These are phyloP conservation scores for Ascocoryne sarcoides DNA, from an alignment of 2,329 filamentous ascomycete species.

Conservation along the genomic window DNA sequence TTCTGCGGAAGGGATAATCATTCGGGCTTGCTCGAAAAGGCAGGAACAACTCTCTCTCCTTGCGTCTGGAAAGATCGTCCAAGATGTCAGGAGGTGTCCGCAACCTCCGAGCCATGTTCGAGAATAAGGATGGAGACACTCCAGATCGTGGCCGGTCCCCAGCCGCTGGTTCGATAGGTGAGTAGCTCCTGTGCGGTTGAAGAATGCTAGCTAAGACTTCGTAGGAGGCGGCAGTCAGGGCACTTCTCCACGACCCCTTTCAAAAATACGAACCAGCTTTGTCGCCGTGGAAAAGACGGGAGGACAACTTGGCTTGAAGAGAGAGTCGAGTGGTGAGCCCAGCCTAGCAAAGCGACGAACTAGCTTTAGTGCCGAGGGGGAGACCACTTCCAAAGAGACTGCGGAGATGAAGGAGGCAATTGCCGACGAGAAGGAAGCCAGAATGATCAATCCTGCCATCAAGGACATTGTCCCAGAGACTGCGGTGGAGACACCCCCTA, in stretches of 20 bases:
- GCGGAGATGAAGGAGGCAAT: conserved; percentile 20
- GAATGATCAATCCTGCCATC: conserved; percentile 20
- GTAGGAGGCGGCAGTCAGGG: conserved; percentile 18
- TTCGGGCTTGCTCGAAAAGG: conserved; percentile 1
- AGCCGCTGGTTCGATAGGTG: conserved; percentile 30
- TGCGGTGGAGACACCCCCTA: conserved; percentile 19
- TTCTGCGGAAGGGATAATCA: not conserved
- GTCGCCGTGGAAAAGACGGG: conserved; percentile 54
- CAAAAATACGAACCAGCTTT: conserved; percentile 68
- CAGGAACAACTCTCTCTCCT: not conserved
- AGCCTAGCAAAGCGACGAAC: conserved; percentile 21
- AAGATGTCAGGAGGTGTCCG: conserved; percentile 30
- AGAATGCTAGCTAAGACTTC: conserved; percentile 12
- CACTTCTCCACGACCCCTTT: conserved; percentile 55
- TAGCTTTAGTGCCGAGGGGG: conserved; percentile 25
- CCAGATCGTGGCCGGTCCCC: conserved; percentile 61
- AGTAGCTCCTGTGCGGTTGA: conserved; percentile 30
- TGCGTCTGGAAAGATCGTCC: not conserved
- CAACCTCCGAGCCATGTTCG: conserved; percentile 74
- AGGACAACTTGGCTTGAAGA: conserved; percentile 34
- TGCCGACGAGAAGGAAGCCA: conserved; percentile 18
- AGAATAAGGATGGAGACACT: conserved; percentile 52
- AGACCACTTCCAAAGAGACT: conserved; percentile 16
- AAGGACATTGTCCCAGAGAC: conserved; percentile 24
- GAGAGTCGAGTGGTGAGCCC: conserved; percentile 25